Evolutionary conservation across 2,329 filamentous ascomycete genomes (phyloP), one percentile per base, ranked within the genome.

Genomic region (Sporothrix euskadiensis): DNA sequence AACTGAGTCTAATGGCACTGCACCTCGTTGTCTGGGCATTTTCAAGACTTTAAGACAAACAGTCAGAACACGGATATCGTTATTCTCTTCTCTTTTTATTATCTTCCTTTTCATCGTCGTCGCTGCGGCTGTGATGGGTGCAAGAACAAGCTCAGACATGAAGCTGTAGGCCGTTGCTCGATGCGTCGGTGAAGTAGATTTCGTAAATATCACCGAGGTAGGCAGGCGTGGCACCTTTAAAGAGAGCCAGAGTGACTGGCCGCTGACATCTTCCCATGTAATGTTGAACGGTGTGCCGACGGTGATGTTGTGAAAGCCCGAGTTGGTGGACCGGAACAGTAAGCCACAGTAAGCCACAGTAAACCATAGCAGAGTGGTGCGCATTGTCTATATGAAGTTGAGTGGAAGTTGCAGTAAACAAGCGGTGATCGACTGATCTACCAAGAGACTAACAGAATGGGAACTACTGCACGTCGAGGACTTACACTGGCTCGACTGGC

Each of bases 121-220:
- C n/a, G 61, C 19, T 1, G 61, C 41, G 5, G 59, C 32, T 44
- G 61, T 66, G 39, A 66, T 66, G 22, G 61, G 61, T n/a, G 61
- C 61, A 19, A 30, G 61, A 16, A 49, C 61, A 39, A 49, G 61
- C 39, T 66, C 61, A 16, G 49, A 66, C 61, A 66, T 47, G 41
- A 66, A 47, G 22, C 61, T 49, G 61, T 66, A 26, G 7, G 22
- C 41, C 5, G 39, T 19, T 16, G 22, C 61, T 6, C 61, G 61
- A 10, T 2, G 61, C 10, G 12, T 66, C 61, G 4, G 8, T n/a
- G 22, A 49, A 66, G 12, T 66, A 8, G 22, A 49, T 66, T 9
- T 66, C 63, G 22, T 66, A 66, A 32, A 66, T 66, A 22, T 66
- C 61, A n/a, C 61, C 16, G 10, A 57, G 32, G 10, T 57, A 57